Base-by-base conservation (phyloP, 352 stramenopile species). In the Sclerospora graminicola region DNA sequence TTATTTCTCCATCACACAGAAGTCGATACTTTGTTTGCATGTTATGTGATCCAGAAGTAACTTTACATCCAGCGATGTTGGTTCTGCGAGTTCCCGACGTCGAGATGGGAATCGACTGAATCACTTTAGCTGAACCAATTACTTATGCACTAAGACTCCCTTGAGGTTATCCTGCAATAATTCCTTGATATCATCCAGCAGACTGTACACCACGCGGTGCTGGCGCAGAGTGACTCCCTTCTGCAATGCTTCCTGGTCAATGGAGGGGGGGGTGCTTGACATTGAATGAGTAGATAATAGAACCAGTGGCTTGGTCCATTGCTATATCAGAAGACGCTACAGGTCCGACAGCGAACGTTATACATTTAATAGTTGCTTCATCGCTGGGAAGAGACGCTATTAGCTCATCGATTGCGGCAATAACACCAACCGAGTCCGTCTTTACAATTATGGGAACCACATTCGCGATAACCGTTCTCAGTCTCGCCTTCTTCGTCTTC, bases 381-480 rank as follows among this genome's bases (percentile, higher is more conserved):
- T 88, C 68, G 29, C 41, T 67, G 21, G 68, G 69, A 42, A 96
- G 53, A 14, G 77, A 72, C 33, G 76, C 62, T 41, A 92, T 79
- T 19, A 93, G 63, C n/a, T 89, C 70, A 44, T 86, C 72, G 31
- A 89, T 89, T 41, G 96, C 96, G 44, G 98, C 81, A 16, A 98
- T 94, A 29, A 96, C 94, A 37, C 96, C 96, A 41, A 98, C 89
- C n/a, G 94, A 91, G 60, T 99, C 96, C 10, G 95, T 96, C 72
- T 99, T 99, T 20, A 99, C 73, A 21, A 99, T 82, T 35, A 99
- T 94, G 21, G 90, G 95, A 48, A 99, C 89, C 51, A 97, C 76
- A 47, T 95, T 94, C 11, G 79, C 62, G 46, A 97, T 76, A 54
- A 30, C 54, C 41, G 26, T 43, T 50, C 14, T 55, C 54, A 13